Base-by-base conservation (phyloP, 2,329 filamentous ascomycete species). In the Plenodomus tracheiphilus region DNA sequence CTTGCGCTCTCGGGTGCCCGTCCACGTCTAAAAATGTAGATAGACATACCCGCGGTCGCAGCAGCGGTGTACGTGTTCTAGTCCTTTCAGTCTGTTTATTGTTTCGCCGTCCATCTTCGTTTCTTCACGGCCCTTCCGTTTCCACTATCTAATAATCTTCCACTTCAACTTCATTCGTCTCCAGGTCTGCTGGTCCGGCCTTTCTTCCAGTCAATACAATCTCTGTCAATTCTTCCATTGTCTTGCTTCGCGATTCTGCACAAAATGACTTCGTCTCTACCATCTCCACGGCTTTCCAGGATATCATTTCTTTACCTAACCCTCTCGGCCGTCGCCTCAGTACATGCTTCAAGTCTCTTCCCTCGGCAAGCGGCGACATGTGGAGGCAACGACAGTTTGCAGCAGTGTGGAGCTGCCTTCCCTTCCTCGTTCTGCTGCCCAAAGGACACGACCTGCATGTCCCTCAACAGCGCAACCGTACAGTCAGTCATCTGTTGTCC, bases 401-500 rank as follows among this genome's bases (percentile, higher is more conserved):
- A 73, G 16, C 76, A 77, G 56, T 90, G 87, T 65, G 71, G 79
- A 19, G 52, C 73, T 21, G 76, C 74, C 22, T 77, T 89, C 18
- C 85, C 87, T 1, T 75, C 74, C 43, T 77, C 81, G 66, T 89
- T 91, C 67, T 91, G 87, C 76, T 92, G 88, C 65, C 71, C 79
- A 3, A 52, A 71, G 21, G 71, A 68, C 16, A 74, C 78, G 6
- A 77, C 66, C 2, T 92, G 88, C 72, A 74, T 83, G 35, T 61
- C 78, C 1, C 79, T 91, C 39, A 75, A 76, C 62, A 70, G 69
- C 39, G 85, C 85, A 10, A 82, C 75, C n/a, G 74, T 78, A 38
- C 86, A 85, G 5, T 88, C 87, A 0, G 79, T 86, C 13, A 75
- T 91, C 41, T 92, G 88, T 75, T 92, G 88, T 65, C 87, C 87